Evolutionary conservation across 192 early-diverging fungal species (phyloP), one percentile per base, ranked within the genome.

Genomic region (Allomyces macrogynus): DNA sequence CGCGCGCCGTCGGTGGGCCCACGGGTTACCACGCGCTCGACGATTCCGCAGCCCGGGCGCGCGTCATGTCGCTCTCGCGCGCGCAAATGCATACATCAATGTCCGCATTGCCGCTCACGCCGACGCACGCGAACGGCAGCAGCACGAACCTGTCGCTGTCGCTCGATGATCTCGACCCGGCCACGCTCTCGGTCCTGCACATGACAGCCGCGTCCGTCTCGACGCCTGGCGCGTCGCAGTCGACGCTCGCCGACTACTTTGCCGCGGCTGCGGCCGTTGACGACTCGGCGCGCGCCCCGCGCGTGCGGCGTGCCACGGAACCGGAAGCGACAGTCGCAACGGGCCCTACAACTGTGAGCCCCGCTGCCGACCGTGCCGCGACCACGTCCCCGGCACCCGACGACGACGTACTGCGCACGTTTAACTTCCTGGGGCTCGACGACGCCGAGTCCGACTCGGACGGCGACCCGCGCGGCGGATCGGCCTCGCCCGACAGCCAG

Each of bases 1-100:
- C 67, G 75, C 27, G 72, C 71, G 2, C 65, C 66, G 10, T 68
- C 69, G 24, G 32, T 40, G 32, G 32, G 32, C 32, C 32, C 32
- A 40, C 7, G 32, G 32, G 32, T 7, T 40, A 7, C 32, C 32
- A 40, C 5, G 32, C 5, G 8, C 32, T 14, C 49, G 12, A 14
- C 2, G 49, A n/a, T 10, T 57, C 20, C 5, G 49, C 49, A 1
- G 49, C 49, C 49, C 16, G 49, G 3, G 4, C 49, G 12, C 49
- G 12, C 16, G 49, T 3, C 49, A 20, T 57, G 49, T 20, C 16
- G 16, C 49, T 57, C 16, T 57, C 49, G 8, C 16, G 49, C 49
- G 49, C 49, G 49, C 49, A 57, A 14, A 20, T 57, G 49, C 49
- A 57, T 20, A 20, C 49, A 16, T 57, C 49, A 4, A 20, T n/a